Evolutionary conservation across 1,284 basidiomycete species (phyloP).

Genomic region (Fereydounia khargensis): DNA sequence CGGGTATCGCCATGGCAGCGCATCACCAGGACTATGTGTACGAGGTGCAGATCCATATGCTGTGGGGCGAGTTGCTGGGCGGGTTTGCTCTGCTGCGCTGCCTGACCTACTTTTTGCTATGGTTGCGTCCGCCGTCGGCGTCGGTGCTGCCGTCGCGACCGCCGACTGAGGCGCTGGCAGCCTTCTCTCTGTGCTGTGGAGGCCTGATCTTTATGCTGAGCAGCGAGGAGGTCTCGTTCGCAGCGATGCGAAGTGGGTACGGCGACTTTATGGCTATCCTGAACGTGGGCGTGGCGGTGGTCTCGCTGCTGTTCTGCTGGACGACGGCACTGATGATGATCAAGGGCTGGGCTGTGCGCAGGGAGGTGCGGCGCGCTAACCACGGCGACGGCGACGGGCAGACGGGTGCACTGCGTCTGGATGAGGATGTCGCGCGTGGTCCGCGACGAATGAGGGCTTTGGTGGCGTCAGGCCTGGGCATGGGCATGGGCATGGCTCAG

Average conservation of each 20-base stretch:
- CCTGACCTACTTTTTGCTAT: constrained; percentile 91
- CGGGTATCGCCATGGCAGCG: constrained; percentile 92
- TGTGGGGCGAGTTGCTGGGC: constrained; percentile 91
- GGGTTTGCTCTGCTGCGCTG: constrained; percentile 74
- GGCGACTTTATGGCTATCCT: constrained; percentile 68
- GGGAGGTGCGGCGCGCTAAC: constrained; percentile 15
- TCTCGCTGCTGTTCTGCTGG: constrained; percentile 46
- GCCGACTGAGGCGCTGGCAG: constrained; percentile 84
- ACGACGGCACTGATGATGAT: constrained; percentile 43
- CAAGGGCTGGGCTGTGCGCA: constrained; percentile 46
- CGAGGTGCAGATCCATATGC: constrained; percentile 74
- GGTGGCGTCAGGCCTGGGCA: too few relatives aligned
- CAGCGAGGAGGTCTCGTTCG: constrained; percentile 83
- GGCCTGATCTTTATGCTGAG: constrained; percentile 89
- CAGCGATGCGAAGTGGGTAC: constrained; percentile 84
- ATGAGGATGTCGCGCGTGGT: constrained; percentile 1
- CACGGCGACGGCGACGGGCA: background rate
- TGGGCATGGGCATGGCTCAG: background rate
- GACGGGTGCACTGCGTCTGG: constrained; percentile 5
- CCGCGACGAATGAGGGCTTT: constrained; percentile 21
- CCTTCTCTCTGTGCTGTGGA: constrained; percentile 82
- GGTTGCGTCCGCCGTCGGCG: constrained; percentile 65
- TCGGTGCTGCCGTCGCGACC: constrained; percentile 79
- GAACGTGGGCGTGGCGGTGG: constrained; percentile 46
- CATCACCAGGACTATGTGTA: constrained; percentile 87